Percentiles rank a stretch among this genome's conserved stretches.
phyloP scores from a whole-genome alignment of 2,329 filamentous ascomycete genomes.

The Calonectria naviculata region DNA sequence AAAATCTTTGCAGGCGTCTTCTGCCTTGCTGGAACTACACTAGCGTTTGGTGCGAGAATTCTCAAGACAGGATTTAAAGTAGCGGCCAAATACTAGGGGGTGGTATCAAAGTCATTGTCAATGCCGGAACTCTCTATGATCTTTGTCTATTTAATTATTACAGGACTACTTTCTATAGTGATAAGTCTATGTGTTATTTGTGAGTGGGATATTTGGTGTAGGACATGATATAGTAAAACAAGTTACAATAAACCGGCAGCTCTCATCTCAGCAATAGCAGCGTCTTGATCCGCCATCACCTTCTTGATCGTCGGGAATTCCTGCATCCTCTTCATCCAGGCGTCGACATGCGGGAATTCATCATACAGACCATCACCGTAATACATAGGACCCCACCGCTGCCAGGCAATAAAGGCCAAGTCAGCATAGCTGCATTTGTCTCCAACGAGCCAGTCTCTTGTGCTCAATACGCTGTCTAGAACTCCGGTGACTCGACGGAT shows the following conservation, averaged over 20 bases:
- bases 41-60: constrained; percentile 18
- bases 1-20: constrained; percentile 48
- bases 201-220: too few relatives aligned
- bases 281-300: not conserved
- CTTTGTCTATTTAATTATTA: too few relatives aligned
- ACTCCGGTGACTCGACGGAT: constrained; percentile 57
- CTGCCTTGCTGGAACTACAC: constrained; percentile 24
- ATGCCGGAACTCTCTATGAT: too few relatives aligned
- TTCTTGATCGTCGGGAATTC: not conserved
- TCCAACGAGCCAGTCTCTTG: constrained; percentile 50
- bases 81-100: not conserved
- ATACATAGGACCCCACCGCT: not conserved
- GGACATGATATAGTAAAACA: too few relatives aligned
- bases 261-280: not conserved
- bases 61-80: constrained; percentile 7
- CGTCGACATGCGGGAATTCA: not conserved
- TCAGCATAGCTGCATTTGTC: constrained; percentile 55
- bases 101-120: too few relatives aligned
- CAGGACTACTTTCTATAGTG: too few relatives aligned
- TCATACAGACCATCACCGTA: not conserved
- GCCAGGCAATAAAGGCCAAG: constrained; percentile 45
- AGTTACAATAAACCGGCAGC: not conserved
- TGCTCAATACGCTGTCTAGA: constrained; percentile 52
- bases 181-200: too few relatives aligned
- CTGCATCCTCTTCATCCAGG: not conserved